Percentiles rank a stretch among this genome's conserved stretches.
Conservation (phyloP, 192 early-diverging fungal species). For the Coemansia sp. region DNA sequence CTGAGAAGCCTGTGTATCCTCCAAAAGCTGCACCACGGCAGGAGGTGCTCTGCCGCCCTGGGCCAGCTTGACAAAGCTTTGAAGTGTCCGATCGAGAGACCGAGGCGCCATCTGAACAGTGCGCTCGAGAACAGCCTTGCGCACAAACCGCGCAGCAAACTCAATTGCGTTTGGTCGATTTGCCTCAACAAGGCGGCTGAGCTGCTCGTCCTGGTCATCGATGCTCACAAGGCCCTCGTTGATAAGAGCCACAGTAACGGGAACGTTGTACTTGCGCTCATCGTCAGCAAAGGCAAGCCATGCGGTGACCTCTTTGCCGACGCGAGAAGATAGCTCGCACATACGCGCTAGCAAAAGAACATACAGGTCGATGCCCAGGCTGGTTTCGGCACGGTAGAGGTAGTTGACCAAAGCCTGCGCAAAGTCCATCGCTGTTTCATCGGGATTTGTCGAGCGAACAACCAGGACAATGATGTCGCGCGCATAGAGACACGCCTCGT, state of each 20-base stretch:
- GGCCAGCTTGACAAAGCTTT: constrained; percentile 68
- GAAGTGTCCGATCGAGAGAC: constrained; percentile 72
- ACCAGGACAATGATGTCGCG: constrained; percentile 77
- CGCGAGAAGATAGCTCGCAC: constrained; percentile 80
- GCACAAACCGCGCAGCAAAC: constrained; percentile 76
- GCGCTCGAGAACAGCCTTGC: constrained; percentile 63
- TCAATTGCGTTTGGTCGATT: constrained; percentile 71
- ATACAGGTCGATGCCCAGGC: constrained; percentile 79
- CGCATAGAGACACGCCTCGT: constrained; percentile 74
- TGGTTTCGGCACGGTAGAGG: constrained; percentile 77
- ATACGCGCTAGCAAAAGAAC: constrained; percentile 79
- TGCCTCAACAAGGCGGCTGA: constrained; percentile 83
- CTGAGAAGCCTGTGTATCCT: constrained; percentile 30
- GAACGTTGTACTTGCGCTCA: constrained; percentile 91
- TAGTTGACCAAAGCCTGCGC: constrained; percentile 86
- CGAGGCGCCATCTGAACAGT: constrained; percentile 51
- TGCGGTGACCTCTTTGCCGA: constrained; percentile 80
- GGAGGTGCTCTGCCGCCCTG: constrained; percentile 66
- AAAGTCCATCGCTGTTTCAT: constrained; percentile 83
- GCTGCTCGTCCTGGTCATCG: constrained; percentile 84
- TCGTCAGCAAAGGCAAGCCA: constrained; percentile 96
- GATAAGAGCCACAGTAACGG: constrained; percentile 80
- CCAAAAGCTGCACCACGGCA: constrained; percentile 29
- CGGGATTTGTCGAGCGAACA: constrained; percentile 68
- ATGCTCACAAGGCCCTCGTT: constrained; percentile 75